phyloP scores from a whole-genome alignment of 495 filamentous ascomycete genomes.

The Xylaria intraflava region DNA sequence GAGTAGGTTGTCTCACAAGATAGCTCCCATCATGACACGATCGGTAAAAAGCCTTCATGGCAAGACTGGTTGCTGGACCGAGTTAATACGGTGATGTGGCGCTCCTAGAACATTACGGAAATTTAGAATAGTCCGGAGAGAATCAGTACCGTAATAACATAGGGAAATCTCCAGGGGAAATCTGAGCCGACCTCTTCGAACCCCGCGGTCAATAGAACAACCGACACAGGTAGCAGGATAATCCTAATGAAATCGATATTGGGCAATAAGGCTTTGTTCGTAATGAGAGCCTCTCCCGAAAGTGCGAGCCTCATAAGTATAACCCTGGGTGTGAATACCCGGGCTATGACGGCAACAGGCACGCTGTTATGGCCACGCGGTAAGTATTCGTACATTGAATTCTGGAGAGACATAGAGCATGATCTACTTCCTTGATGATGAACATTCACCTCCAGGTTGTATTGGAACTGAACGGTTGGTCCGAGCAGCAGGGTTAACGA shows the following conservation, averaged over 20 bases:
- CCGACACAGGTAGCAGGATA: slow-evolving; percentile 14
- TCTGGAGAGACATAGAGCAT: no score
- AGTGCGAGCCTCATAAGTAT: no score
- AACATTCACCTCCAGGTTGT: no score
- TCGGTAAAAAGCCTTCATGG: slow-evolving; percentile 15
- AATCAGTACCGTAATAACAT: slow-evolving; percentile 14
- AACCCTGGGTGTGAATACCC: no score
- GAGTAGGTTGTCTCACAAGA: no score
- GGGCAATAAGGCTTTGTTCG: neutral
- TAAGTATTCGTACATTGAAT: no score
- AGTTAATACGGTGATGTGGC: neutral
- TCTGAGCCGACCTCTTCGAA: slow-evolving; percentile 22
- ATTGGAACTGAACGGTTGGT: no score
- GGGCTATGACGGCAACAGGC: no score
- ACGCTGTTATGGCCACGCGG: no score
- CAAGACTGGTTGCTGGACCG: slow-evolving; percentile 9
- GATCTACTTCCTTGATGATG: no score
- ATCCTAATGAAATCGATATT: slow-evolving; percentile 12
- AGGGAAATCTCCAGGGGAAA: slow-evolving; percentile 19
- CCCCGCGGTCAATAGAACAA: slow-evolving; percentile 15
- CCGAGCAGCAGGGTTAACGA: no score
- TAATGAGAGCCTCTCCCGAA: slow-evolving; percentile 1
- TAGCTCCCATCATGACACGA: slow-evolving; percentile 12
- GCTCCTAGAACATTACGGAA: slow-evolving; percentile 4
- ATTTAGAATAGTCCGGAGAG: neutral